Evolutionary conservation across 371 early-diverging fungal genomes (phyloP), one percentile per base, ranked within the genome.

Genomic region (Mucor lusitanicus): DNA sequence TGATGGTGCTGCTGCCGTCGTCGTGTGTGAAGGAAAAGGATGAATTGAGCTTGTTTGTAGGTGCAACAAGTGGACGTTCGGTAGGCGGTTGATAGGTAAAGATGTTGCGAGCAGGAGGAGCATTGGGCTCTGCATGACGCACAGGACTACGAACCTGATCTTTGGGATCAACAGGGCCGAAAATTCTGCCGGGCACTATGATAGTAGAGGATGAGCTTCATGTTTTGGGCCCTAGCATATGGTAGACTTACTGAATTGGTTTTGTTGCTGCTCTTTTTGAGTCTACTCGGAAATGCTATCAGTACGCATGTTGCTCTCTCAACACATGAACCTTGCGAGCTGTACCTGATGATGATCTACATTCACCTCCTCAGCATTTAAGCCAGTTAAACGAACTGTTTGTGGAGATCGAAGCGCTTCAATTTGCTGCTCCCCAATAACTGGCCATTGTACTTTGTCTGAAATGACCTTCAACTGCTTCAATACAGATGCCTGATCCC

Each of bases 401-500:
- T 66, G 25, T 30, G 73, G 76, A 15, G 62, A 69, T 28, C 68
- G 59, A 25, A 81, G 63, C 6, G 64, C 65, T 53, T 76, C 75
- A 2, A 71, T 67, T 62, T 78, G 74, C 27, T 77, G 74, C n/a
- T 67, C 65, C 44, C 78, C 81, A 23, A 62, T 65, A 40, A 81
- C 73, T 19, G 83, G 83, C 76, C 77, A 77, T 15, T 73, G 65
- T 44, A 67, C 56, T 33, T 69, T 71, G 50, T 72, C 65, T 32
- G 75, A 58, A 13, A 82, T 76, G 0, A 82, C 71, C 1, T 71
- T 70, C 5, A 83, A 37, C 54, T 83, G 83, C 42, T 76, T 76
- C 53, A 83, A 67, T 21, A 83, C 73, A 13, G 71, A 74, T 3
- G 81, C 83, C 63, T 83, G 83, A 55, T 83, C 83, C 83, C 83